A percentile compares a stretch with the other conserved stretches of the same genome.
These are phyloP conservation scores for Botryotinia convoluta DNA, from an alignment of 2,329 filamentous ascomycete genomes.

Conservation along the genomic window DNA sequence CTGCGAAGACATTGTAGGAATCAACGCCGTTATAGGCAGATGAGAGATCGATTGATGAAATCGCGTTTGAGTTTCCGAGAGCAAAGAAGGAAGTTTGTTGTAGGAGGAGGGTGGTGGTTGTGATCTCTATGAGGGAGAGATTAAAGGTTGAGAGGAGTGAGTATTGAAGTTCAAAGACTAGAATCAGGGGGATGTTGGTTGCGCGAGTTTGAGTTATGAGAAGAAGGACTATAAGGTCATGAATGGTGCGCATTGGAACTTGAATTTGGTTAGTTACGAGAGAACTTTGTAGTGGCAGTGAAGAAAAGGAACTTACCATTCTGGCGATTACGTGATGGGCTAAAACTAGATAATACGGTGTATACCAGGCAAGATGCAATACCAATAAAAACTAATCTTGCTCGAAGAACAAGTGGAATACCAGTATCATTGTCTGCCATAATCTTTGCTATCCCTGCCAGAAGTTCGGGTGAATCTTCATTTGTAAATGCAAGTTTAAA, in stretches of 20 bases:
- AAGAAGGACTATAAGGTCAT: conserved; percentile 73
- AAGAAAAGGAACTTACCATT: conserved; percentile 27
- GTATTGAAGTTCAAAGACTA: conserved; percentile 67
- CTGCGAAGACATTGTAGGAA: conserved; percentile 74
- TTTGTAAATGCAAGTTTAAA: conserved; percentile 91
- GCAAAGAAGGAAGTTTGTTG: conserved; percentile 86
- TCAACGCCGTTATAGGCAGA: conserved; percentile 92
- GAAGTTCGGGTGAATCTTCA: conserved; percentile 82
- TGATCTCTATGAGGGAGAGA: conserved; percentile 57
- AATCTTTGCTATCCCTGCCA: conserved; percentile 45
- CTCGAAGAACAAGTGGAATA: conserved; percentile 36
- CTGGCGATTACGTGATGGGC: conserved; percentile 22
- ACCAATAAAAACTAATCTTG: conserved; percentile 49
- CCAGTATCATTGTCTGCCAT: conserved; percentile 32
- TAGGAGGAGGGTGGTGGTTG: conserved; percentile 69
- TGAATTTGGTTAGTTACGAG: conserved; percentile 15
- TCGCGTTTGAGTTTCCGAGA: conserved; percentile 87
- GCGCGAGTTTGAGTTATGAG: conserved; percentile 83
- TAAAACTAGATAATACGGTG: conserved; percentile 46
- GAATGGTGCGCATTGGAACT: conserved; percentile 47
- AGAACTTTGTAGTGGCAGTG: not conserved
- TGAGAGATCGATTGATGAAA: conserved; percentile 91
- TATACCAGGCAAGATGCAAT: conserved; percentile 41
- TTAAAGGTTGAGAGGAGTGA: conserved; percentile 49
- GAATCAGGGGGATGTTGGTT: conserved; percentile 80